phyloP scores from a whole-genome alignment of 73 alveolate species.

The Paramecium sexaurelia region DNA sequence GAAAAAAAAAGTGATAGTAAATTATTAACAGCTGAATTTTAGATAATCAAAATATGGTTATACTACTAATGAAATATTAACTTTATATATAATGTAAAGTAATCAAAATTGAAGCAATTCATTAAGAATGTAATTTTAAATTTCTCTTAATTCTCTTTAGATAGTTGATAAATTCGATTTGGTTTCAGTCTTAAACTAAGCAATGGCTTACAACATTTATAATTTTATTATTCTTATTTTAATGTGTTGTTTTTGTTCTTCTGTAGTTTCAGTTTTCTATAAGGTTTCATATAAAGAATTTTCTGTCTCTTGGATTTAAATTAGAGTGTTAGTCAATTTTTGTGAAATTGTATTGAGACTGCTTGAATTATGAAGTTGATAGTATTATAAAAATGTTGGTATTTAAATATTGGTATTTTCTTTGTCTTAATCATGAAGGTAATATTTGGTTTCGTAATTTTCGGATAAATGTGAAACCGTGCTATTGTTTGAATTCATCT shows the following conservation, averaged over 20 bases:
- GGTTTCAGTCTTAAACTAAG: not conserved
- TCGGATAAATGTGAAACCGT: not conserved
- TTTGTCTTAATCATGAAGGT: not conserved
- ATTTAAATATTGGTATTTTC: not conserved
- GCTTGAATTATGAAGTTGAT: not conserved
- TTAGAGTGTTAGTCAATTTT: not conserved
- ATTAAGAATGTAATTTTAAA: not conserved
- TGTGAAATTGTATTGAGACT: not conserved
- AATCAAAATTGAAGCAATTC: not conserved
- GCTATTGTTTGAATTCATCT: slow-evolving; percentile 20
- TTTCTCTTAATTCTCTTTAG: not conserved
- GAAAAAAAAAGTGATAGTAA: not conserved
- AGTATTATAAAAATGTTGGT: not conserved
- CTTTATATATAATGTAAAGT: not conserved
- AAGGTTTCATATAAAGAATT: slow-evolving; percentile 2
- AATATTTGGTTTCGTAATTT: not conserved
- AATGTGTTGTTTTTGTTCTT: not conserved
- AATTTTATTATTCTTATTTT: not conserved
- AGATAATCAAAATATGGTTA: not conserved
- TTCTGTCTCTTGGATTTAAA: not conserved
- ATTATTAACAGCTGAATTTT: not conserved
- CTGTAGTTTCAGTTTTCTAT: not conserved
- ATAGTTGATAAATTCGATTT: not conserved
- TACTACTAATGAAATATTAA: not conserved
- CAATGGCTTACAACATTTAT: not conserved